Percentiles rank a stretch among this genome's conserved stretches.
Evolutionary conservation across 1,284 basidiomycete species (phyloP).

Genomic region (Inonotus obliquus): DNA sequence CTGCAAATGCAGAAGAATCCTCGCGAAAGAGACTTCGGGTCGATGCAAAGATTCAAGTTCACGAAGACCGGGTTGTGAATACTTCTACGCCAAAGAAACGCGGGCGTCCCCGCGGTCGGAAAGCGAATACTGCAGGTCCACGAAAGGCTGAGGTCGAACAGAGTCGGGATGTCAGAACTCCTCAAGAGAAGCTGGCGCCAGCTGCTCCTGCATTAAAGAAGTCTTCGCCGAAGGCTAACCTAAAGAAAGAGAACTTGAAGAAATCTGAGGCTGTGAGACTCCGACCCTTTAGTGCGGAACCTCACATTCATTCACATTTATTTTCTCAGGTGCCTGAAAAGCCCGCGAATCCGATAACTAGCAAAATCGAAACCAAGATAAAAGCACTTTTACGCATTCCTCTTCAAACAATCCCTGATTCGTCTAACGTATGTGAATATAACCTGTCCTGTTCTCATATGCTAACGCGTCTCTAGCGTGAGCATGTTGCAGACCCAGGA

Average conservation of each 20-base stretch:
- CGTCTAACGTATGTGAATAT: background rate
- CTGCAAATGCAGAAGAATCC: background rate
- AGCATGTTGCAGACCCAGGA: background rate
- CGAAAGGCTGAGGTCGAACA: background rate
- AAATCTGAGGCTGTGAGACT: background rate
- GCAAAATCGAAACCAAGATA: background rate
- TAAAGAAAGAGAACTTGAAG: constrained; percentile 7
- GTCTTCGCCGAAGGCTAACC: background rate
- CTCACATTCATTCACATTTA: background rate
- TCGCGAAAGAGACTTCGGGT: constrained; percentile 4
- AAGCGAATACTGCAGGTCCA: constrained; percentile 18
- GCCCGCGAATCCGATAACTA: background rate
- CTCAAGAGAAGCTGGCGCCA: background rate
- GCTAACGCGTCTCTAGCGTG: background rate
- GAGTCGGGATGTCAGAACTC: background rate
- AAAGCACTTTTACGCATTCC: background rate
- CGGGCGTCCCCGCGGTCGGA: constrained; percentile 21
- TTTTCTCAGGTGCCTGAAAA: too few relatives aligned
- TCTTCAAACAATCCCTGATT: background rate
- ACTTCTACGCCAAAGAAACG: constrained; percentile 14
- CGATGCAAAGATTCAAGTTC: background rate
- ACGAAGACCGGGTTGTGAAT: background rate
- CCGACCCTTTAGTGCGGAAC: background rate
- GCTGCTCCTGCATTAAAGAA: background rate
- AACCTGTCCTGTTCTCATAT: background rate